These are phyloP conservation scores for Medicago ruthenica DNA, from an alignment of 306 rosid genomes.

Conservation along the genomic window DNA sequence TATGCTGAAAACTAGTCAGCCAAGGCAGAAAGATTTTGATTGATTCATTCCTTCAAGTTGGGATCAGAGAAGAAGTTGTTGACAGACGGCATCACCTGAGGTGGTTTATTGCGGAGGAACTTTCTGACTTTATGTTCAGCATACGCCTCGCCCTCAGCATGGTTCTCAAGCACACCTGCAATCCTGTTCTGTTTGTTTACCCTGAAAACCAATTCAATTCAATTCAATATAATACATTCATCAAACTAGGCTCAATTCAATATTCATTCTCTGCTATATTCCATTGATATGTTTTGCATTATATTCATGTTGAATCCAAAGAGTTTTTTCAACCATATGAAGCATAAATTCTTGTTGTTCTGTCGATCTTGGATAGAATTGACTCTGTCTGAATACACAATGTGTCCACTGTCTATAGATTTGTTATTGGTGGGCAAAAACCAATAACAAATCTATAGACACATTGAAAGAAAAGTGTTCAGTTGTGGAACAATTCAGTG, in stretches of 20 bases:
- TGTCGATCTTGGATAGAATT: no score
- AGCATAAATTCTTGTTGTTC: no score
- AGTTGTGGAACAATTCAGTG: no score
- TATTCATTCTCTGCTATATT: neutral
- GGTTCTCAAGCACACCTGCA: constrained; percentile 79
- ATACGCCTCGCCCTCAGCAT: constrained; percentile 49
- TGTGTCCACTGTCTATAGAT: no score
- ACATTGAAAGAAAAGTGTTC: no score
- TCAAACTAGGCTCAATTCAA: neutral
- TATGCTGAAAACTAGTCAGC: constrained; percentile 4
- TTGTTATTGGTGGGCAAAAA: no score
- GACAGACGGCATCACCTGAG: constrained; percentile 77
- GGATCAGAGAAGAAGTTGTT: constrained; percentile 79
- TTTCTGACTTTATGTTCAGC: constrained; percentile 50
- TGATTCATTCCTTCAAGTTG: constrained; percentile 28
- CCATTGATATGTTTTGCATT: neutral
- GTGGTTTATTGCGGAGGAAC: constrained; percentile 53
- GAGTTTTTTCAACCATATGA: no score
- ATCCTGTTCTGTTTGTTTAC: constrained; percentile 65
- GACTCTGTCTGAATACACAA: no score
- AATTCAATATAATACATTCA: neutral
- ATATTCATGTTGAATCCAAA: no score
- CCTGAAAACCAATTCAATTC: constrained; percentile 45
- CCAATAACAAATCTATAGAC: no score
- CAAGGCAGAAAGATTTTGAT: neutral